These are phyloP conservation scores for Venturiaceae sp. DNA, from an alignment of 2,329 filamentous ascomycete genomes.

Conservation along the genomic window DNA sequence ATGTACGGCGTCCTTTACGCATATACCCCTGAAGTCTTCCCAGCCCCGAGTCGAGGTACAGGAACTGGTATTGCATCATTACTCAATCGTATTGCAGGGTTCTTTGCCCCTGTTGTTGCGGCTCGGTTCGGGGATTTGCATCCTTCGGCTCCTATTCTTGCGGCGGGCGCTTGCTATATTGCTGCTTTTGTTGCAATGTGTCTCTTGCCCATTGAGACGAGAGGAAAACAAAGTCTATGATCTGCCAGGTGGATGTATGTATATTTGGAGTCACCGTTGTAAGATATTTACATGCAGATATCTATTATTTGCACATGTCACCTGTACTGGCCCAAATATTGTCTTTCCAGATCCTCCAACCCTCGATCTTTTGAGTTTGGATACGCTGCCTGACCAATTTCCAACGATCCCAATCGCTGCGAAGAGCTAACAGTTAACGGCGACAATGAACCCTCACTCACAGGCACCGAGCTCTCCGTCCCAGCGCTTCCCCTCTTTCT, in stretches of 20 bases:
- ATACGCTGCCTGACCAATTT: not conserved
- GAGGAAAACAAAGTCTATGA: constrained; percentile 31
- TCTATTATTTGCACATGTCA: no score
- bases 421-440: not conserved
- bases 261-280: no score
- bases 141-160: constrained; percentile 33
- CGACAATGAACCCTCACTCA: not conserved
- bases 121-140: constrained; percentile 27
- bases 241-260: no score
- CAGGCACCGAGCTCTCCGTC: not conserved
- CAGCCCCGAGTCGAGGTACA: constrained; percentile 60
- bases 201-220: constrained; percentile 32
- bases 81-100: constrained; percentile 56
- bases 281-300: no score
- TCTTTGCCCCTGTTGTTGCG: constrained; percentile 60
- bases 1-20: constrained; percentile 71
- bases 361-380: not conserved
- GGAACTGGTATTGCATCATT: constrained; percentile 65
- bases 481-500: not conserved
- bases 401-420: not conserved
- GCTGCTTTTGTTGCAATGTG: constrained; percentile 33
- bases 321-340: not conserved
- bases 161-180: constrained; percentile 31
- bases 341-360: not conserved
- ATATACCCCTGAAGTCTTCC: constrained; percentile 70